Conservation (phyloP, 208 protist genomes). For the Leishmania martiniquensis region DNA sequence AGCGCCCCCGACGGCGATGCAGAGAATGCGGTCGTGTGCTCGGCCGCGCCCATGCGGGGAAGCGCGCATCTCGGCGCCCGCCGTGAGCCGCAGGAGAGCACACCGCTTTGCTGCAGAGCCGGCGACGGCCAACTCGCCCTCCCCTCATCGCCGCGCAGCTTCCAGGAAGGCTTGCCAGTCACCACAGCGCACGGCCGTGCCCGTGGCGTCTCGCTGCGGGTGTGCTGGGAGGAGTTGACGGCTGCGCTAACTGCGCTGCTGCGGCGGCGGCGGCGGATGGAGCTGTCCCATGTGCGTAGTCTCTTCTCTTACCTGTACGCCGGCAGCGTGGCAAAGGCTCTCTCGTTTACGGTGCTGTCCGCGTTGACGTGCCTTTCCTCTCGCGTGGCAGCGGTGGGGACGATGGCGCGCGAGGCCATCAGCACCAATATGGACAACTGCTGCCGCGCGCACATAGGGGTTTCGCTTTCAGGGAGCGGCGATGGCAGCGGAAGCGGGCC, state of each 20-base stretch:
- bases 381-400: conserved; percentile 40
- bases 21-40: background rate
- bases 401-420: conserved; percentile 41
- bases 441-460: conserved; percentile 9
- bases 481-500: background rate
- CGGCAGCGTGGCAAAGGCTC: conserved; percentile 37
- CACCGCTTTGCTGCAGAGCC: conserved; percentile 7
- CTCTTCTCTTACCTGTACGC: conserved; percentile 66
- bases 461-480: background rate
- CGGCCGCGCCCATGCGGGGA: background rate
- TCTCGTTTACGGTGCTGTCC: conserved; percentile 45
- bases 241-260: conserved; percentile 36
- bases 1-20: background rate
- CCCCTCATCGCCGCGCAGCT: background rate
- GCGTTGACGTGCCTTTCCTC: conserved; percentile 47
- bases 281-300: conserved; percentile 42
- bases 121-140: background rate
- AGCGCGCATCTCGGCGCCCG: background rate
- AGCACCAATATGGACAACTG: conserved; percentile 27
- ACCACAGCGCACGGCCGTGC: background rate
- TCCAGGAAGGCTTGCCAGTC: background rate
- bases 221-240: conserved; percentile 53
- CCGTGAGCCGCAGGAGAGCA: background rate
- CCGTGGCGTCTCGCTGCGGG: conserved; percentile 25
- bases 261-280: conserved; percentile 30